Base-by-base conservation (phyloP, 768 basidiomycete genomes). In the Cyclocybe aegerita region DNA sequence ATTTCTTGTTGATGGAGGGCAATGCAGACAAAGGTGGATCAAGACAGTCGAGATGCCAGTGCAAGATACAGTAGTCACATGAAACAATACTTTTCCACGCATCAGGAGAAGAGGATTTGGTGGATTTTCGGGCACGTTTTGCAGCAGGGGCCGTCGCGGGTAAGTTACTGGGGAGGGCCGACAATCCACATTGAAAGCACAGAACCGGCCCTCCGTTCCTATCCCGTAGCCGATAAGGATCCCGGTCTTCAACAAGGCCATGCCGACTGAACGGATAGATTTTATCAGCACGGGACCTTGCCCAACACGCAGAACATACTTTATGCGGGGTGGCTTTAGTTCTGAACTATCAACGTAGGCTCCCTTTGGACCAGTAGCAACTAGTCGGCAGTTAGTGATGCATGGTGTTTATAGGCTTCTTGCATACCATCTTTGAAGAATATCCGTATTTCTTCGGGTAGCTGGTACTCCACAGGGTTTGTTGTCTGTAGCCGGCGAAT, bases 21-120 rank as follows among this genome's bases (percentile, higher is more conserved):
- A 98, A 86, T 36, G 78, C 78, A 16, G 87, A 74, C 52, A 96
- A 72, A 7, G 97, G 97, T 11, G 96, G 97, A 60, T 92, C 88
- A 29, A 98, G 75, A 60, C 97, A 99, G 66, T 98, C 97, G 49
- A 98, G 80, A 64, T 99, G 97, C 90, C 96, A 99, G 65, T 95
- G 90, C 39, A 96, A 79, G 53, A 78, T 79, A 70, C 97, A 99
- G 63, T 93, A 91, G 70, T 99, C 97, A 66, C 97, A 99, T 16
- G 93, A 91, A 56, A 98, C 75, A 45, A 98, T 93, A 60, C 78
- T 75, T 66, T 77, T 84, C 74, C 86, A 87, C 43, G 76, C 70
- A 52, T 86, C 85, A 16, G 77, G 69, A 30, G 68, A 66, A 52
- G 57, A 63, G 62, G 65, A 67, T 66, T 68, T 76, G 49, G 73